Evolutionary conservation across 176 grass and related monocot genomes (phyloP).

Genomic region (Panicum miliaceum): DNA sequence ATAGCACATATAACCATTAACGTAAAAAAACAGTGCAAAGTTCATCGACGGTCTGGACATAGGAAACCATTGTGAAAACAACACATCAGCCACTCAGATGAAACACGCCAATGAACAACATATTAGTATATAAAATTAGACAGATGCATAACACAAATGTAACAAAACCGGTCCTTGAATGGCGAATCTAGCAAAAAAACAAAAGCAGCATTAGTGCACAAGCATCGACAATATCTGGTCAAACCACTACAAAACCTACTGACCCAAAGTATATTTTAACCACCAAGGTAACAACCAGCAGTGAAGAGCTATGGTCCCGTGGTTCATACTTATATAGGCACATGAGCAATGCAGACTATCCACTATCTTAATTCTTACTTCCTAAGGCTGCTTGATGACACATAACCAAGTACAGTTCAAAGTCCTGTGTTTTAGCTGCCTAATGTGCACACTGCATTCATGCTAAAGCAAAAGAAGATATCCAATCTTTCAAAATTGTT

Average conservation of each 20-base stretch:
- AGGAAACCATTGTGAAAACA: not conserved
- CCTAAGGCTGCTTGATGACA: not conserved
- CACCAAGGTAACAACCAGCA: not conserved
- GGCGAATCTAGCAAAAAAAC: not conserved
- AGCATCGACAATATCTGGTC: not conserved
- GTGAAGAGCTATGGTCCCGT: not conserved
- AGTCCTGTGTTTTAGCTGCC: too few species aligned
- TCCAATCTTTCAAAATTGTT: not conserved
- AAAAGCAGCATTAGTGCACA: not conserved
- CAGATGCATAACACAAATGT: not conserved
- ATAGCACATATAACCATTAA: not conserved
- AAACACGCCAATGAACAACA: too few species aligned
- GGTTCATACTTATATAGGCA: not conserved
- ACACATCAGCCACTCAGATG: not conserved
- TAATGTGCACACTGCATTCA: too few species aligned
- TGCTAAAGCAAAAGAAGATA: not conserved
- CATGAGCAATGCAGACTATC: too few species aligned
- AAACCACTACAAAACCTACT: not conserved
- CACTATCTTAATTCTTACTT: not conserved
- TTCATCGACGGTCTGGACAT: not conserved
- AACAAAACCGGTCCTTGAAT: not conserved
- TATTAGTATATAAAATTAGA: not conserved
- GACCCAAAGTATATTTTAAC: not conserved
- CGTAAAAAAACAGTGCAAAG: not conserved
- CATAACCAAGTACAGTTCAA: not conserved